Evolutionary conservation across 2,329 filamentous ascomycete genomes (phyloP).

Genomic region (Scolecobasidium constrictum): DNA sequence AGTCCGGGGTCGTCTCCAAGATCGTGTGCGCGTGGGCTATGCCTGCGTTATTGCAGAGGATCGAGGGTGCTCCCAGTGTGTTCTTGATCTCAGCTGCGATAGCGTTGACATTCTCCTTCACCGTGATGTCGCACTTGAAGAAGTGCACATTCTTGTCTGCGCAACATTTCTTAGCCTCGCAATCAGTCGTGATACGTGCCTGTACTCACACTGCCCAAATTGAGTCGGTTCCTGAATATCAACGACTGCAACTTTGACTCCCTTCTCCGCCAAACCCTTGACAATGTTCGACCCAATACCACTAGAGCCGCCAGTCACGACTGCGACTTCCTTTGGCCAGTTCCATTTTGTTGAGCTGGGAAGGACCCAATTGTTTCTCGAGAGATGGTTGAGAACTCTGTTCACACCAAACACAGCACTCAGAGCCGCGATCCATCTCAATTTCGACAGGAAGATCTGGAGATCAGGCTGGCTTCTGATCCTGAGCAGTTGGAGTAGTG

Average conservation of each 20-base stretch:
- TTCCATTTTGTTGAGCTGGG: constrained; percentile 24
- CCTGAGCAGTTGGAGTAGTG: constrained; percentile 12
- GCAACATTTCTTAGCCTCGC: constrained; percentile 2
- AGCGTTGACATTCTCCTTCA: constrained; percentile 32
- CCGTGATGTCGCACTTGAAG: constrained; percentile 38
- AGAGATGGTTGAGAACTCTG: constrained; percentile 17
- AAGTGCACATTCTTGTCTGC: constrained; percentile 19
- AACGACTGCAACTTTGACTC: constrained; percentile 27
- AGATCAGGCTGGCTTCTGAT: constrained; percentile 14
- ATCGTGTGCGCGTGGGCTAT: constrained; percentile 37
- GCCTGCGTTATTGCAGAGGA: constrained; percentile 40
- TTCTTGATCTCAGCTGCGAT: constrained; percentile 28
- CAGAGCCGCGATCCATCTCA: neutral
- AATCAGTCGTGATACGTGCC: too few relatives aligned
- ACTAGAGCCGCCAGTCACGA: constrained; percentile 23
- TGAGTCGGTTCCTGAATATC: constrained; percentile 24
- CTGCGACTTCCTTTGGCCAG: constrained; percentile 25
- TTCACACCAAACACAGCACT: constrained; percentile 23
- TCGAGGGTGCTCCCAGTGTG: constrained; percentile 32
- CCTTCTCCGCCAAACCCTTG: constrained; percentile 22
- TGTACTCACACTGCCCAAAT: constrained; percentile 10
- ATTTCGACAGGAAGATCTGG: constrained; percentile 15
- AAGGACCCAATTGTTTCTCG: constrained; percentile 26
- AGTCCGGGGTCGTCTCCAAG: constrained; percentile 31
- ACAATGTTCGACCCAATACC: constrained; percentile 28